These are phyloP conservation scores for Macaranga tanarius DNA, from an alignment of 441 rosid species.

Conservation along the genomic window DNA sequence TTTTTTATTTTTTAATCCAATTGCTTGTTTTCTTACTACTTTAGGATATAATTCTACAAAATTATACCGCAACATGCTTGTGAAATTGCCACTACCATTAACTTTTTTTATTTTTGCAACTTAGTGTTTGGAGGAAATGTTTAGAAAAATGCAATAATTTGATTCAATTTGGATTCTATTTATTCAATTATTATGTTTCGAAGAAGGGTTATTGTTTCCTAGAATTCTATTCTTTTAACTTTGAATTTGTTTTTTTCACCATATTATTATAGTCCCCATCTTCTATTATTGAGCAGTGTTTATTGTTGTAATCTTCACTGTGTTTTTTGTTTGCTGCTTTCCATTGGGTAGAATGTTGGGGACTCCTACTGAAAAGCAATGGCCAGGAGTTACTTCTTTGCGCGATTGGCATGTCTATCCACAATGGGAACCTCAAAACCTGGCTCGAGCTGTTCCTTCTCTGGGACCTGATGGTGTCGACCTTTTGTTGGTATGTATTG, in stretches of 20 bases:
- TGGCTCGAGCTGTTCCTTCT: slow-evolving; percentile 71
- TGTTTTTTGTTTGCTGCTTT: not conserved
- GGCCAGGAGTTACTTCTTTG: slow-evolving; percentile 82
- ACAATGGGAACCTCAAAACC: slow-evolving; percentile 77
- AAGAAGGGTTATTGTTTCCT: no score
- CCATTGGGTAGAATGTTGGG: slow-evolving; percentile 62
- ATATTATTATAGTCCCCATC: not conserved
- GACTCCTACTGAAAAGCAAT: slow-evolving; percentile 81
- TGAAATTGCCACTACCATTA: no score
- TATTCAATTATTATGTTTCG: no score
- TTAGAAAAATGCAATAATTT: no score
- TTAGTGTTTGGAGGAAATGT: no score
- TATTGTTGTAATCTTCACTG: not conserved
- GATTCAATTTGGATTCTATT: no score
- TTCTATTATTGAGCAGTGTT: not conserved
- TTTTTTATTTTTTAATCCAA: not conserved
- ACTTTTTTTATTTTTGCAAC: no score
- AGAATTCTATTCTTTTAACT: no score
- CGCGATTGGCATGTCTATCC: slow-evolving; percentile 97
- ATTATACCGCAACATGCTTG: no score
- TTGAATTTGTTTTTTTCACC: not conserved
- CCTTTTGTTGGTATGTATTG: slow-evolving; percentile 60
- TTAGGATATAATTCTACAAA: no score
- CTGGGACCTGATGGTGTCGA: slow-evolving; percentile 81
- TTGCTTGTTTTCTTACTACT: not conserved